Conservation (phyloP, 2,329 filamentous ascomycete genomes). For the Aurifilum marmelostoma region DNA sequence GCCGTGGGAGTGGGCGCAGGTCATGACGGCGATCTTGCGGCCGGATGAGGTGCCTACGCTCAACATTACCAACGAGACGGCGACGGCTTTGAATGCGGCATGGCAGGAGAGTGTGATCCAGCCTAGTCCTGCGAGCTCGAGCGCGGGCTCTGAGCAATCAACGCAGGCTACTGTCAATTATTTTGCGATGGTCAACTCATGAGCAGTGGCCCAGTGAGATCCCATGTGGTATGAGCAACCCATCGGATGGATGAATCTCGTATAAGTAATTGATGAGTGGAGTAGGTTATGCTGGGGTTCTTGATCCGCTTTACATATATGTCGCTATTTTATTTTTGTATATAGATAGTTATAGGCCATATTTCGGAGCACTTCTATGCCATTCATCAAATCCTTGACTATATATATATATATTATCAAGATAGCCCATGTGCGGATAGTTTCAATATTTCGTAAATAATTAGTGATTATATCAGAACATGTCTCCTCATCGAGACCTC, state of each 20-base stretch:
- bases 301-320: too few relatives aligned
- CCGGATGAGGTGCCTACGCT: constrained; percentile 32
- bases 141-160: neutral
- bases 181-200: constrained; percentile 35
- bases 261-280: neutral
- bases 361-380: too few relatives aligned
- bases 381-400: too few relatives aligned
- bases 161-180: constrained; percentile 34
- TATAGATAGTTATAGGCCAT: neutral
- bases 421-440: too few relatives aligned
- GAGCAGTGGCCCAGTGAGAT: neutral
- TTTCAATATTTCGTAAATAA: too few relatives aligned
- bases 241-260: neutral
- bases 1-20: constrained; percentile 79
- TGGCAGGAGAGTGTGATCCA: constrained; percentile 32
- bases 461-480: too few relatives aligned
- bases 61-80: constrained; percentile 31
- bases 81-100: constrained; percentile 29
- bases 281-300: too few relatives aligned
- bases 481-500: too few relatives aligned
- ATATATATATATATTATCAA: too few relatives aligned
- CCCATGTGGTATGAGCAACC: neutral
- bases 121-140: neutral
- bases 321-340: too few relatives aligned
- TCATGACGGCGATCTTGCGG: constrained; percentile 58